phyloP scores from a whole-genome alignment of 345 rosid genomes.

The Microcos paniculata region DNA sequence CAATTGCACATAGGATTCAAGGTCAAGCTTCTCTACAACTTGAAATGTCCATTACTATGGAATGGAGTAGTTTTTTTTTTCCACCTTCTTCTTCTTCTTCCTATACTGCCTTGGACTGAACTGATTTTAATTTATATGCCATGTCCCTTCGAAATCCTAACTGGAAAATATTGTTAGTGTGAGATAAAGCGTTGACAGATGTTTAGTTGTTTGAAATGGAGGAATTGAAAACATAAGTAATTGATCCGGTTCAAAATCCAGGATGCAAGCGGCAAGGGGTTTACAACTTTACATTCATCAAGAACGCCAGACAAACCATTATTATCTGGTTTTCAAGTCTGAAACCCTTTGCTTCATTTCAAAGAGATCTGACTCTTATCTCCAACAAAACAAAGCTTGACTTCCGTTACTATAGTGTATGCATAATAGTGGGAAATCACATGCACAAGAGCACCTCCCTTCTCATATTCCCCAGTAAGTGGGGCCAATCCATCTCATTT shows the following conservation, averaged over 20 bases:
- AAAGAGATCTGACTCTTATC: not conserved
- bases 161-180: too few relatives aligned
- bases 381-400: not conserved
- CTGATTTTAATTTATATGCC: too few relatives aligned
- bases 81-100: too few relatives aligned
- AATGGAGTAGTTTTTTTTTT: not conserved
- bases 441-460: constrained; percentile 12
- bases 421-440: constrained; percentile 20
- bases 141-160: too few relatives aligned
- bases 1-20: not conserved
- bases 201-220: not conserved
- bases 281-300: not conserved
- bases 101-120: not conserved
- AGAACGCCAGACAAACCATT: not conserved
- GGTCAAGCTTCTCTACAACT: not conserved
- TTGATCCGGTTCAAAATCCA: not conserved
- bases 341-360: constrained; percentile 10
- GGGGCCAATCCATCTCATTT: constrained; percentile 12
- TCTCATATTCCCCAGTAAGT: not conserved
- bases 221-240: not conserved
- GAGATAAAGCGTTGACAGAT: too few relatives aligned
- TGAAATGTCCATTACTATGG: not conserved
- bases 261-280: too few relatives aligned
- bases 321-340: not conserved
- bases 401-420: not conserved